Evolutionary conservation across 257 asterid genomes (phyloP), one percentile per base, ranked within the genome.

Genomic region (Jasminum sambac): DNA sequence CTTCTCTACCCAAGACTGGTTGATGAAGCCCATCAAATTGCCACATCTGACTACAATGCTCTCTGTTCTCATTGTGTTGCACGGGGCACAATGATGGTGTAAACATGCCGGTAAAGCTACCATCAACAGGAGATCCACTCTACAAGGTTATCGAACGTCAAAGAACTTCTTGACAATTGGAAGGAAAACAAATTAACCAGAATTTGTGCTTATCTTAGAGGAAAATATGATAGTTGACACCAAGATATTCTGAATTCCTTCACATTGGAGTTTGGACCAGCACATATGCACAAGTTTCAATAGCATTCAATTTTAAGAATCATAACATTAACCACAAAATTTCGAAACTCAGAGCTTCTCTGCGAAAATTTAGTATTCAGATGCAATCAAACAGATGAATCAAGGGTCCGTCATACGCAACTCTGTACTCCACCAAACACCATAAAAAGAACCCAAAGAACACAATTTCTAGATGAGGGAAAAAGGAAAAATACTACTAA

Each of bases 21-120:
- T 82, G 95, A 63, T 85, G 88, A 34, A 79, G 84, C 10, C 82
- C 95, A 38, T 89, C 90, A 5, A 79, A 17, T 55, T 76, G 85
- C 96, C 88, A 87, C 6, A 76, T 83, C 74, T 87, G 95, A 64
- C 82, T 90, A 79, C 76, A 80, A 23, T 80, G 95, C 41, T 84
- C 89, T 77, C 91, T 79, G 86, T 73, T 82, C n/a, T 77, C 81
- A 4, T 74, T 80, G n/a, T 75, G 69, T 73, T 81, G 96, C 71
- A 85, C 86, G 44, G 82, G 70, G 88, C 92, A 88, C 52, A 84
- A 55, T 25, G 89, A 81, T 17, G 95, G 90, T 69, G 76, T 76
- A 60, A 80, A 69, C 84, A 83, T 82, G 80, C 87, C 82, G 30
- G 63, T 76, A 77, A 71, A 76, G 85, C 77, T 86, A 57, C 78